These are phyloP conservation scores for Rauvolfia tetraphylla DNA, from an alignment of 257 asterid species.

Conservation along the genomic window DNA sequence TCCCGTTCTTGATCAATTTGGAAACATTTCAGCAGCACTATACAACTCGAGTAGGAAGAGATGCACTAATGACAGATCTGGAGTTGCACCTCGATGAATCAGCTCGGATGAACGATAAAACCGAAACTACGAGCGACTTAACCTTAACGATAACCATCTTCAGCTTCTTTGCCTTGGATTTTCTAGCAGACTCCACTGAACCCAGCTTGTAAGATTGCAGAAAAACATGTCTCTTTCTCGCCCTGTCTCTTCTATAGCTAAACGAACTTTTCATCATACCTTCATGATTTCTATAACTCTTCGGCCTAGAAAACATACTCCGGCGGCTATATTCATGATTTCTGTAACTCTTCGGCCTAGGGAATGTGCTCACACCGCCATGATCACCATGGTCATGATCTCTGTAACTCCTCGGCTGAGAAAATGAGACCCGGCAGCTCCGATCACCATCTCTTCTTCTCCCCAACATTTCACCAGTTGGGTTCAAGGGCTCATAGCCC, in stretches of 20 bases:
- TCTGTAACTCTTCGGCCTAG: constrained; percentile 1
- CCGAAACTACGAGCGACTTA: not conserved
- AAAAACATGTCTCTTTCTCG: not conserved
- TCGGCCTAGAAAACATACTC: constrained; percentile 4
- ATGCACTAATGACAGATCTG: not conserved
- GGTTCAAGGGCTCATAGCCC: constrained; percentile 8
- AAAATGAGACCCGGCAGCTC: not conserved
- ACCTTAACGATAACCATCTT: constrained; percentile 7
- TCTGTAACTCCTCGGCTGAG: not conserved
- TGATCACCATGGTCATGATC: not conserved
- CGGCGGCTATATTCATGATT: not conserved
- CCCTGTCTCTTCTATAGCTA: not conserved
- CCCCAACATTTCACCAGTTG: not conserved
- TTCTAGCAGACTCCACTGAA: not conserved
- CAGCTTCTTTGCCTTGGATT: not conserved
- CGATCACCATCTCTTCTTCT: not conserved
- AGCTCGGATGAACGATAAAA: not conserved
- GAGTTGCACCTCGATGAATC: not conserved
- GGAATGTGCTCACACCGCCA: not conserved
- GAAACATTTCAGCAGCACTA: not conserved
- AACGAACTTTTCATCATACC: not conserved
- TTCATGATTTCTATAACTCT: not conserved
- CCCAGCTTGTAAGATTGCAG: constrained; percentile 7
- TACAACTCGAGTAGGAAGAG: constrained; percentile 3
- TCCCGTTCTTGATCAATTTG: not conserved